A percentile compares a stretch with the other conserved stretches of the same genome.
These are phyloP conservation scores for Candida morakotiae DNA, from an alignment of 805 yeast genomes.

Conservation along the genomic window DNA sequence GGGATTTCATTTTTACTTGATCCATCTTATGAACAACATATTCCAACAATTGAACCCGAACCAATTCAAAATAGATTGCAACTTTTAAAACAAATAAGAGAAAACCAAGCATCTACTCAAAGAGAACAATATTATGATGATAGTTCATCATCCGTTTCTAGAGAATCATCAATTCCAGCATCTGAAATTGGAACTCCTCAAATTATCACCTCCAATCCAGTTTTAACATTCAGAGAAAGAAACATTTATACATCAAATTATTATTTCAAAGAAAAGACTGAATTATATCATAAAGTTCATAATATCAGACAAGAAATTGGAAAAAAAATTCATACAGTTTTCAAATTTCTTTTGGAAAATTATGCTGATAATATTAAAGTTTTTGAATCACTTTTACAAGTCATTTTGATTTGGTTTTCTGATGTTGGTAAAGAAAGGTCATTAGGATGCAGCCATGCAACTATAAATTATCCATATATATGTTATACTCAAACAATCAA, in stretches of 20 bases:
- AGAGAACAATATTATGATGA: constrained; percentile 20
- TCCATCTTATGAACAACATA: constrained; percentile 55
- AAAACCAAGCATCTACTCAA: constrained; percentile 14
- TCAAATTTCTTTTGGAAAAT: constrained; percentile 41
- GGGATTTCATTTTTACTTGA: constrained; percentile 74
- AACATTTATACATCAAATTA: constrained; percentile 63
- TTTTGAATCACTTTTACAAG: constrained; percentile 57
- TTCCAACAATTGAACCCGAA: constrained; percentile 31
- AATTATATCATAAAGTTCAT: constrained; percentile 49
- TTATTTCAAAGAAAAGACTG: constrained; percentile 54
- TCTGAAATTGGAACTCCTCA: constrained; percentile 30
- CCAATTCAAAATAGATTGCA: constrained; percentile 32
- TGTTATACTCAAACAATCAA: constrained; percentile 60
- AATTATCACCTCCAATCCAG: constrained; percentile 47
- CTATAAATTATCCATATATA: constrained; percentile 52
- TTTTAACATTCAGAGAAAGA: constrained; percentile 53
- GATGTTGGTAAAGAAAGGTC: constrained; percentile 75
- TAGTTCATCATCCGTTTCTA: too few species aligned
- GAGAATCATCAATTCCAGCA: constrained; percentile 15
- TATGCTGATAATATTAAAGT: constrained; percentile 63
- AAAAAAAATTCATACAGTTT: constrained; percentile 55
- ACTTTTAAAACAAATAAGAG: constrained; percentile 29
- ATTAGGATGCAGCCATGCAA: constrained; percentile 53
- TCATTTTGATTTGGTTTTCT: constrained; percentile 70
- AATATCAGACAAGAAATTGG: constrained; percentile 58